A percentile compares a stretch with the other conserved stretches of the same genome.
phyloP scores from a whole-genome alignment of 176 grass and related monocot species.

The Oryza punctata region DNA sequence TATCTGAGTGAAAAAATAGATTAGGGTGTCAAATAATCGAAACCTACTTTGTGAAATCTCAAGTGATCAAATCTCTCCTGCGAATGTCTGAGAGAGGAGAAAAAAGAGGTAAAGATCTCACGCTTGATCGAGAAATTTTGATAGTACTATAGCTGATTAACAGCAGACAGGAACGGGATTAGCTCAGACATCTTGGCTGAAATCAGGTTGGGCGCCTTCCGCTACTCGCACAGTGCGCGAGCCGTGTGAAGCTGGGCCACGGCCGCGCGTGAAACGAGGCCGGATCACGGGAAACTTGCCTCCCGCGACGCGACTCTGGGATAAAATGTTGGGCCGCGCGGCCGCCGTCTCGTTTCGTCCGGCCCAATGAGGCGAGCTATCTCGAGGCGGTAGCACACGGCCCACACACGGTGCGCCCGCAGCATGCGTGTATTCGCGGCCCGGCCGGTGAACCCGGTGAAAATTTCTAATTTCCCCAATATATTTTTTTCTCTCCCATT shows the following conservation, averaged over 20 bases:
- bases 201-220: neutral
- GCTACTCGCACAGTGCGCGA: too few relatives aligned
- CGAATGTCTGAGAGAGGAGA: too few relatives aligned
- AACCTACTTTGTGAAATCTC: too few relatives aligned
- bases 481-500: neutral
- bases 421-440: neutral
- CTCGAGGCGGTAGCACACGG: neutral
- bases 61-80: too few relatives aligned
- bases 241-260: neutral
- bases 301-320: neutral
- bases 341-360: neutral
- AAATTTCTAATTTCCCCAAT: neutral
- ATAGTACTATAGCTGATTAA: too few relatives aligned
- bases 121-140: too few relatives aligned
- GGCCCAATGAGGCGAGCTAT: neutral
- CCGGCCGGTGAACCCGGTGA: conserved; percentile 17
- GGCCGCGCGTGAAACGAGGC: neutral
- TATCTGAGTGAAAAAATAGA: too few relatives aligned
- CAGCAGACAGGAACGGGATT: neutral
- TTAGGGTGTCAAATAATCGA: too few relatives aligned
- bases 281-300: neutral
- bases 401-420: neutral
- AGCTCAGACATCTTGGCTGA: neutral
- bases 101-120: too few relatives aligned
- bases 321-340: neutral